phyloP scores from a whole-genome alignment of 192 early-diverging fungal genomes.

The Chytriomyces confervae region DNA sequence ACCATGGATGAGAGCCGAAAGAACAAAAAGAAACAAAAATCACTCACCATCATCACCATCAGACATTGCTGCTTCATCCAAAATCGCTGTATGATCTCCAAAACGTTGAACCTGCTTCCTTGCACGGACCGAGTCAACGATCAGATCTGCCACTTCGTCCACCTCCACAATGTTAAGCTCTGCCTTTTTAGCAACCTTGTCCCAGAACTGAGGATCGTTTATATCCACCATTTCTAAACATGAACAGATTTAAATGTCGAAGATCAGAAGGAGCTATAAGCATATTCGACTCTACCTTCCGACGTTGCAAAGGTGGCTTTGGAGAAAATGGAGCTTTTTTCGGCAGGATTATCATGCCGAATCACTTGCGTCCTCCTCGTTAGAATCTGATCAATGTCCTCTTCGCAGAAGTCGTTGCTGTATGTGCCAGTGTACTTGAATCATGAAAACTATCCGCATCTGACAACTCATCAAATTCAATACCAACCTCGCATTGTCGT shows the following conservation, averaged over 20 bases:
- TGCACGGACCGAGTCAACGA: conserved; percentile 72
- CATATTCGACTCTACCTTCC: conserved; percentile 22
- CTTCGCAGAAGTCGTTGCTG: conserved; percentile 76
- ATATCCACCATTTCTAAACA: conserved; percentile 67
- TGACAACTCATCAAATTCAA: conserved; percentile 26
- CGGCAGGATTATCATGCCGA: conserved; percentile 68
- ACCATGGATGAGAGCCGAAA: background rate
- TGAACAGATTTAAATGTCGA: background rate
- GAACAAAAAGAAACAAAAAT: background rate
- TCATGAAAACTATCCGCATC: conserved; percentile 7
- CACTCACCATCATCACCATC: conserved; percentile 32
- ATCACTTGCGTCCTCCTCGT: conserved; percentile 80
- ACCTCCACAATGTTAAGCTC: conserved; percentile 69
- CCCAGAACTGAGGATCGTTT: conserved; percentile 89
- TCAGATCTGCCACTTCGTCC: conserved; percentile 61
- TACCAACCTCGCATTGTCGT: conserved; percentile 72
- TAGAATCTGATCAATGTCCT: conserved; percentile 87
- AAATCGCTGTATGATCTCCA: background rate
- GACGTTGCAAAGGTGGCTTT: conserved; percentile 78
- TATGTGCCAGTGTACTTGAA: background rate
- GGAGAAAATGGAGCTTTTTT: conserved; percentile 81
- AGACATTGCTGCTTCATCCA: conserved; percentile 1
- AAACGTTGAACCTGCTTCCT: conserved; percentile 58
- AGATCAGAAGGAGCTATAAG: conserved; percentile 10
- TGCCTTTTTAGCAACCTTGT: conserved; percentile 81